A percentile compares a stretch with the other conserved stretches of the same genome.
Conservation (phyloP, 768 basidiomycete species). For the Nevesoporus exiguus region DNA sequence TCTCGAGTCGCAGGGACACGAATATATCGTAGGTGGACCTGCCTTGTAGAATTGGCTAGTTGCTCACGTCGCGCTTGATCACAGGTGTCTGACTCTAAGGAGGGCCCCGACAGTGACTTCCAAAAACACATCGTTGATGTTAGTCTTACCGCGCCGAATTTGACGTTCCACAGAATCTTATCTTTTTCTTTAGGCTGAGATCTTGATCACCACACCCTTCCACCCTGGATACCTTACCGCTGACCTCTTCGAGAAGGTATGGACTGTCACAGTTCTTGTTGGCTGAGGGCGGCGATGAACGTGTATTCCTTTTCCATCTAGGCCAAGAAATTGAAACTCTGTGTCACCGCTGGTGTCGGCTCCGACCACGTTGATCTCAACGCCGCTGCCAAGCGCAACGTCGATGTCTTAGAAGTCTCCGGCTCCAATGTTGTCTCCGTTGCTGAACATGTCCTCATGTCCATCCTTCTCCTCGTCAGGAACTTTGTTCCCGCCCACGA, state of each 20-base stretch:
- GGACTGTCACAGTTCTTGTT: constrained; percentile 1
- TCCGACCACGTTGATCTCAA: constrained; percentile 90
- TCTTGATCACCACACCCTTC: constrained; percentile 82
- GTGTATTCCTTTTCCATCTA: constrained; percentile 27
- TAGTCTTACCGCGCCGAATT: constrained; percentile 25
- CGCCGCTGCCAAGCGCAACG: constrained; percentile 73
- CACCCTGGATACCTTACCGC: constrained; percentile 81
- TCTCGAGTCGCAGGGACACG: constrained; percentile 70
- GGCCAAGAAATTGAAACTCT: constrained; percentile 87
- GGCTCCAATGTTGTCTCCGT: constrained; percentile 91
- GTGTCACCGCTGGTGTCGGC: constrained; percentile 88
- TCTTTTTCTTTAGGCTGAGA: constrained; percentile 53
- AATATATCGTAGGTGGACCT: constrained; percentile 53
- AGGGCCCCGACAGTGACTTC: constrained; percentile 77
- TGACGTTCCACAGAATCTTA: constrained; percentile 11
- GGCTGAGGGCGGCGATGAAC: constrained; percentile 3
- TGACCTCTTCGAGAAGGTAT: constrained; percentile 66
- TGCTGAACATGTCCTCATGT: constrained; percentile 89
- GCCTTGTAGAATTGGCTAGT: neutral
- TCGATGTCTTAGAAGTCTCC: constrained; percentile 84
- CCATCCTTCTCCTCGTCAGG: constrained; percentile 84
- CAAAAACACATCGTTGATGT: constrained; percentile 81
- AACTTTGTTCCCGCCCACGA: constrained; percentile 89
- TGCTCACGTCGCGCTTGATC: constrained; percentile 6
- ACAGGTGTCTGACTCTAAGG: constrained; percentile 78